A percentile compares a stretch with the other conserved stretches of the same genome.
Evolutionary conservation across 768 basidiomycete species (phyloP).

Genomic region (Cubamyces sp.): DNA sequence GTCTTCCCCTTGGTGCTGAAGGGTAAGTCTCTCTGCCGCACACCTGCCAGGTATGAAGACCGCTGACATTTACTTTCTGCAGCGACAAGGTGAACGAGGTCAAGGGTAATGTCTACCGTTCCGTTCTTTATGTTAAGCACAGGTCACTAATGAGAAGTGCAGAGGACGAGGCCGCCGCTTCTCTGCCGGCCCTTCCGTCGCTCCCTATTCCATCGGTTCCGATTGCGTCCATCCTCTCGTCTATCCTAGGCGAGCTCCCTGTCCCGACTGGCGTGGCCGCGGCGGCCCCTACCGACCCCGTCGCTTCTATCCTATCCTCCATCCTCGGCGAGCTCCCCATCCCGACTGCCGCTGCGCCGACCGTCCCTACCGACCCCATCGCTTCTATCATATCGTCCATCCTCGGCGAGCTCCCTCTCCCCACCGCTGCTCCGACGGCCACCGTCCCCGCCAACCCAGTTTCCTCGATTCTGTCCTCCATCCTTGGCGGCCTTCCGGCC

Average conservation of each 20-base stretch:
- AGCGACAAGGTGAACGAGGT: too few species aligned
- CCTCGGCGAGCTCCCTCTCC: conserved; percentile 6
- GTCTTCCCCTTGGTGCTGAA: conserved; percentile 1
- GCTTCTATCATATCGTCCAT: not conserved
- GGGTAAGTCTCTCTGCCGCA: not conserved
- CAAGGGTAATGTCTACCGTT: not conserved
- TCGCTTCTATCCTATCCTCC: not conserved
- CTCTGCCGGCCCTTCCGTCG: conserved; percentile 5
- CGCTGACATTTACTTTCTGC: too few species aligned
- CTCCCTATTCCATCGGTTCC: conserved; percentile 2
- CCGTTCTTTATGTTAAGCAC: too few species aligned
- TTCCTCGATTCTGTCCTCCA: not conserved
- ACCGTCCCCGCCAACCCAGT: not conserved
- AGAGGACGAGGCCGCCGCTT: not conserved
- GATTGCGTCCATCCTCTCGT: not conserved
- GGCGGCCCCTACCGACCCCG: too few species aligned
- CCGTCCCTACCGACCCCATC: not conserved
- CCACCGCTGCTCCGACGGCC: not conserved
- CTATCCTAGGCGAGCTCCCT: too few species aligned
- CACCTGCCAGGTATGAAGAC: too few species aligned
- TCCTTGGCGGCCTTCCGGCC: not conserved
- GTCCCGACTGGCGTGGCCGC: not conserved
- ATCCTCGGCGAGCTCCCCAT: conserved; percentile 7
- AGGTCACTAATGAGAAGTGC: not conserved
- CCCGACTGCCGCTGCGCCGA: not conserved